phyloP scores from a whole-genome alignment of 164 flowering plant genomes.

The Aristolochia fimbriata region DNA sequence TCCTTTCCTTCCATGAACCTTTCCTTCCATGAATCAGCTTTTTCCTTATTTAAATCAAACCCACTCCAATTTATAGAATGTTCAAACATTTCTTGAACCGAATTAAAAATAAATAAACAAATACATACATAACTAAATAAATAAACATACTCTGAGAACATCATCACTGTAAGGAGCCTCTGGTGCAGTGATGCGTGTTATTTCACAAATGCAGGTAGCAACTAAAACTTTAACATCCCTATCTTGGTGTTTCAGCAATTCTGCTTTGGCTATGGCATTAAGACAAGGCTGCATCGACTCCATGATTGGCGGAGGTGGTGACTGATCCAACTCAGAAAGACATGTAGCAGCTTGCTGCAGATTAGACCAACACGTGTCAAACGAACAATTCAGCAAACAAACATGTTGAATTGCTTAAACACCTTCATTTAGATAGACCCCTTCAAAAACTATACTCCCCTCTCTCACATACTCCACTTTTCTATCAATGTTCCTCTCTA shows the following conservation, averaged over 20 bases:
- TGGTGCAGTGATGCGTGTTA: conserved; percentile 94
- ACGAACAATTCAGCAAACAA: not conserved
- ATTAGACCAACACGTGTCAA: not conserved
- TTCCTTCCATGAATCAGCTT: no score
- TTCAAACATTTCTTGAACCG: not conserved
- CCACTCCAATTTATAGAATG: no score
- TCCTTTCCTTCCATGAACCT: no score
- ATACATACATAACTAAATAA: no score
- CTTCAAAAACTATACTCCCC: not conserved
- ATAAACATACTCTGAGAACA: conserved; percentile 56
- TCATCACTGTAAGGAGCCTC: conserved; percentile 93
- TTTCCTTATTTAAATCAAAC: no score
- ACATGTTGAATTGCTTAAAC: not conserved
- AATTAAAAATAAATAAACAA: not conserved
- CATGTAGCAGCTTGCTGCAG: conserved; percentile 68
- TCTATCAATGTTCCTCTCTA: not conserved
- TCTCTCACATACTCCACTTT: not conserved
- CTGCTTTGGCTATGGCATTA: conserved; percentile 68
- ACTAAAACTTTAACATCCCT: conserved; percentile 83
- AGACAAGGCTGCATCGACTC: conserved; percentile 74
- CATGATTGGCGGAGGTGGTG: conserved; percentile 50
- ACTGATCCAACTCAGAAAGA: conserved; percentile 82
- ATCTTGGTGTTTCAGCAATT: conserved; percentile 79
- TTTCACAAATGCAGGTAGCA: conserved; percentile 87
- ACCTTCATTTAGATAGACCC: not conserved